Evolutionary conservation across 306 rosid species (phyloP), one percentile per base, ranked within the genome.

Genomic region (Gastrolobium bilobum): DNA sequence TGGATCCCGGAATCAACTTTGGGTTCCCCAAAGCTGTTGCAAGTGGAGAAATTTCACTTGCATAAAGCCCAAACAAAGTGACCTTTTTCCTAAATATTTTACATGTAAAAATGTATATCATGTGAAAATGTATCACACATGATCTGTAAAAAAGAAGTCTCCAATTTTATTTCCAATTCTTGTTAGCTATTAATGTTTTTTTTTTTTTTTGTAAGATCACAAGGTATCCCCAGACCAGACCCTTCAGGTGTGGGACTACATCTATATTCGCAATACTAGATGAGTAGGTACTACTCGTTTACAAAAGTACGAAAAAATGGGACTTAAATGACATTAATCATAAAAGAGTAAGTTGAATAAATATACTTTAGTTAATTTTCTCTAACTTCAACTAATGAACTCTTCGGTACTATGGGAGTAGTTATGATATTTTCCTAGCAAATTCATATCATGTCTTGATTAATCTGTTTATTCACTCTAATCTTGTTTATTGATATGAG

Each of bases 381-480:
- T 20, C 26, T 20, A 20, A 20, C 26, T 20, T 20, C 26, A 20
- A 20, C 26, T 20, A 20, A 20, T 20, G 26, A 0, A 20, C 26
- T 1, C 26, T 20, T 20, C 26, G 26, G 26, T 20, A 20, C 26
- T 20, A 1, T 20, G 1, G 26, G 1, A 20, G 26, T 20, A n/a
- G n/a, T n/a, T n/a, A n/a, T n/a, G n/a, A n/a, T n/a, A n/a, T n/a
- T n/a, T 20, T 20, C 26, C 26, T 20, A 20, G 26, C 26, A 20
- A 20, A 20, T 20, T 56, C 60, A 57, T 37, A 74, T 48, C 13
- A 8, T 71, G 63, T 46, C 39, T 30, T 40, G 47, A 58, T 31
- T 72, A 71, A 51, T 78, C 59, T 33, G 71, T 79, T 43, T 44
- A 50, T 10, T 56, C 60, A 35, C 44, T 40, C 44, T 42, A 70